These are phyloP conservation scores for Cucumis melo DNA, from an alignment of 306 rosid species.

Conservation along the genomic window DNA sequence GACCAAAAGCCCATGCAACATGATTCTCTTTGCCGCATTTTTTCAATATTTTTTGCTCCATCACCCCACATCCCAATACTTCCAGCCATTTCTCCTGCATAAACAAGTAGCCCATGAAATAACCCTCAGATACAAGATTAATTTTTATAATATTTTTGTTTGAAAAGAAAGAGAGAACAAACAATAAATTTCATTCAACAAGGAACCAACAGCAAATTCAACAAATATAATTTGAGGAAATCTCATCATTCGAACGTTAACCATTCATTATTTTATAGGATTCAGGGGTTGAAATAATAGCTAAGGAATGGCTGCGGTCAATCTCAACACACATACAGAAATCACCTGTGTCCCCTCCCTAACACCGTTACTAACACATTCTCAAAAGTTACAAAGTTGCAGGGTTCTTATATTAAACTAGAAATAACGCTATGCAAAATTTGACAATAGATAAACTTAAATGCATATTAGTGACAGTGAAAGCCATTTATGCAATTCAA, in stretches of 20 bases:
- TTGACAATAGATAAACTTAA: not conserved
- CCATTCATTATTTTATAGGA: not conserved
- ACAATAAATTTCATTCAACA: not conserved
- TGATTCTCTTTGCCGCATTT: slow-evolving; percentile 58
- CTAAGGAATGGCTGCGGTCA: not conserved
- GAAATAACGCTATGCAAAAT: not conserved
- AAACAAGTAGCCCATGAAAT: not conserved
- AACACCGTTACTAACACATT: not conserved
- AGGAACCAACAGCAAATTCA: not conserved
- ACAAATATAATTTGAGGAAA: not conserved
- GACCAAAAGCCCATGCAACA: slow-evolving; percentile 99
- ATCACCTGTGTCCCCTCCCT: not conserved
- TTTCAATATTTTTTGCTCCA: slow-evolving; percentile 82
- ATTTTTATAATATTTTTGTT: not conserved
- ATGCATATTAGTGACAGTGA: not conserved
- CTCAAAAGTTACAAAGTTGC: not conserved
- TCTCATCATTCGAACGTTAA: not conserved
- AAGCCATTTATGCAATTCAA: not conserved
- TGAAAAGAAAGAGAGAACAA: not conserved
- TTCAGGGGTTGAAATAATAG: not conserved
- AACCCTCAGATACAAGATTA: not conserved
- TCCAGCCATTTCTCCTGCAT: slow-evolving; percentile 85
- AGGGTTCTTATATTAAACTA: not conserved
- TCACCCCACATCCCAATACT: slow-evolving; percentile 96
- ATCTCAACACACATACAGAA: not conserved